phyloP scores from a whole-genome alignment of 2,329 filamentous ascomycete genomes.

The Zymoseptoria ardabiliae region DNA sequence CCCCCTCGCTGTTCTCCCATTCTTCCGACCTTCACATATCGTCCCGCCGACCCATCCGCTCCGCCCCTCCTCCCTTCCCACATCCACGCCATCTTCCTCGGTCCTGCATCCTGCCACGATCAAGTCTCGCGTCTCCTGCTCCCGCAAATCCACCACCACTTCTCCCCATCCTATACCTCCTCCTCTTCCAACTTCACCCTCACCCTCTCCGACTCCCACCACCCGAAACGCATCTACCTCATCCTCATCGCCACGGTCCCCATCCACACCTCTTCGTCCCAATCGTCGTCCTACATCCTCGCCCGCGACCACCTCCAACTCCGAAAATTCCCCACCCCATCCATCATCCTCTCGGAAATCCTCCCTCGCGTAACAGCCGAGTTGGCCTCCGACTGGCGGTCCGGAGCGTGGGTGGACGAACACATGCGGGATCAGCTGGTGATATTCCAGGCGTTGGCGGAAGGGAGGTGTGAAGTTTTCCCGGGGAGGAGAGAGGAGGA shows the following conservation, averaged over 20 bases:
- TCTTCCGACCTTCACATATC: conserved; percentile 34
- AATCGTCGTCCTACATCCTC: conserved; percentile 38
- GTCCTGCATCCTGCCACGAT: conserved; percentile 28
- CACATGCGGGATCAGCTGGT: conserved; percentile 53
- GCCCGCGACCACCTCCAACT: conserved; percentile 47
- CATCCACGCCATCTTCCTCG: conserved; percentile 32
- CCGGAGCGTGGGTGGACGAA: conserved; percentile 46
- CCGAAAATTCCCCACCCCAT: conserved; percentile 23
- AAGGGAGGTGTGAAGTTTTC: conserved; percentile 33
- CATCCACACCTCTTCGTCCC: conserved; percentile 24
- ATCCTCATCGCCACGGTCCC: conserved; percentile 45
- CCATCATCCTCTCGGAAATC: conserved; percentile 25
- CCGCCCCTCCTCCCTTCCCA: conserved; percentile 7
- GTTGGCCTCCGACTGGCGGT: conserved; percentile 40
- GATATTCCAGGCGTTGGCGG: conserved; percentile 51
- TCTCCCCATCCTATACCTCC: conserved; percentile 3
- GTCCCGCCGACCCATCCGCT: conserved; percentile 17
- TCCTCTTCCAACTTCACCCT: conserved; percentile 7
- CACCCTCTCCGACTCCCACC: conserved; percentile 18
- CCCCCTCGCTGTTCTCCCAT: conserved; percentile 29
- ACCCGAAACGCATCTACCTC: conserved; percentile 40
- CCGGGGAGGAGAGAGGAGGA: conserved; percentile 20
- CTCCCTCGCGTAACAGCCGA: conserved; percentile 39
- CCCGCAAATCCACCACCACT: conserved; percentile 8
- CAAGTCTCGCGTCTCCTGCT: conserved; percentile 13